Base-by-base conservation (phyloP, 805 yeast species). In the Cyberlindnera maritima region DNA sequence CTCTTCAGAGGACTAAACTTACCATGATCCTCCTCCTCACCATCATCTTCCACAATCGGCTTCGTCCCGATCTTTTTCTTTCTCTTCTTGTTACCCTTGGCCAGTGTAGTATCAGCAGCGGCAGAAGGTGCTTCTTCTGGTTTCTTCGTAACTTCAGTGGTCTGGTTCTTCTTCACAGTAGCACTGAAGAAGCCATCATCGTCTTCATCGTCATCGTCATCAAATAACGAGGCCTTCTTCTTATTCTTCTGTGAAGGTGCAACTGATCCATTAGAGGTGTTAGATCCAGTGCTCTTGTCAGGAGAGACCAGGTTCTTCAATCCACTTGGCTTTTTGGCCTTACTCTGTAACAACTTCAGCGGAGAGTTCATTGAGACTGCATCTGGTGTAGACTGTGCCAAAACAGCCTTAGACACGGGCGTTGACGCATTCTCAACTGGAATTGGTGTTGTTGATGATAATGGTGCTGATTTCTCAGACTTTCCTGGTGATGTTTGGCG, bases 321-420 rank as follows among this genome's bases (percentile, higher is more conserved):
- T 1, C 61, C 58, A 40, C 62, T 59, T 12, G 63, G 50, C 39
- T 42, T 48, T 8, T 28, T 44, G 1, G 34, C n/a, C 37, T 43
- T 41, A 18, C 9, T 32, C n/a, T 40, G 41, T 42, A 54, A 11
- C 49, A 36, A 55, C 52, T 51, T 64, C 45, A 44, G 56, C 57
- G 42, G 57, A 63, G 37, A 32, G 53, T 18, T 34, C 20, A 9
- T 33, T 12, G 45, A 17, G 46, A 50, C 60, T 2, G 41, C 40
- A 36, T 40, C 63, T 8, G 64, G 64, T 2, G 65, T 58, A 6
- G 62, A 57, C n/a, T 58, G 56, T 2, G 62, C 63, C 40, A 59
- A 38, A 4, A 55, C 47, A 3, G 39, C 36, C 33, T 44, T 55
- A 5, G 46, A 39, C 3, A 45, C 49, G 17, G 61, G 47, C 18